Conservation (phyloP, 352 stramenopile species). For the Globisporangium cystogenes region DNA sequence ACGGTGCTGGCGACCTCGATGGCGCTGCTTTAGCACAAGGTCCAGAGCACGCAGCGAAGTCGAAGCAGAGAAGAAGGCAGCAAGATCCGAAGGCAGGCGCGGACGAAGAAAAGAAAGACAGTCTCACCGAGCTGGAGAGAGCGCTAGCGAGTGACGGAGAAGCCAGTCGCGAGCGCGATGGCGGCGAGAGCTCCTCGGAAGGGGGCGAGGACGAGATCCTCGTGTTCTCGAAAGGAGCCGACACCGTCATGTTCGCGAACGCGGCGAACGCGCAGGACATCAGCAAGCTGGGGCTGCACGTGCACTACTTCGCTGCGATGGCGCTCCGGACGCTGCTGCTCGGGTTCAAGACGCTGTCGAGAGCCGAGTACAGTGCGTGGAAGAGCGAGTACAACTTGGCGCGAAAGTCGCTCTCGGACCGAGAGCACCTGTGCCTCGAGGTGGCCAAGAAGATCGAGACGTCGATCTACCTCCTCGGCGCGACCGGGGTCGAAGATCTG, state of each 20-base stretch:
- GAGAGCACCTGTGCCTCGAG: constrained; percentile 59
- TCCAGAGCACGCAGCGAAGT: constrained; percentile 3
- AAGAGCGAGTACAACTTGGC: constrained; percentile 65
- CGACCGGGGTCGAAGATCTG: constrained; percentile 96
- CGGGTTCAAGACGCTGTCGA: constrained; percentile 60
- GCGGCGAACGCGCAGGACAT: constrained; percentile 64
- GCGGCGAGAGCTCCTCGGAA: background rate
- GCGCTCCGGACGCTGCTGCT: constrained; percentile 83
- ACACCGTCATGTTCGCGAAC: constrained; percentile 87
- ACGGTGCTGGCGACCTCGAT: constrained; percentile 3
- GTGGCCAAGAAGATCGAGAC: constrained; percentile 74
- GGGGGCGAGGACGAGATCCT: constrained; percentile 41
- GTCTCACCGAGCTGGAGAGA: constrained; percentile 21
- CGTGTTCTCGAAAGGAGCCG: constrained; percentile 85
- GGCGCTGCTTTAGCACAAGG: background rate
- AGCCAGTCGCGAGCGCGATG: constrained; percentile 9
- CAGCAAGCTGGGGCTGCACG: constrained; percentile 67
- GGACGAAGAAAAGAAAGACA: constrained; percentile 17
- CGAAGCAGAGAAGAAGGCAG: constrained; percentile 5
- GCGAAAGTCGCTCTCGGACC: constrained; percentile 56
- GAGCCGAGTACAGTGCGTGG: constrained; percentile 65
- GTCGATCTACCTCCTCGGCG: constrained; percentile 88
- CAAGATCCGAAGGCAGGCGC: constrained; percentile 1
- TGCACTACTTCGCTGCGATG: constrained; percentile 87
- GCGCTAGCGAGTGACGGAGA: constrained; percentile 18